These are phyloP conservation scores for Carex myosuroides DNA, from an alignment of 176 grass and related monocot species.

Conservation along the genomic window DNA sequence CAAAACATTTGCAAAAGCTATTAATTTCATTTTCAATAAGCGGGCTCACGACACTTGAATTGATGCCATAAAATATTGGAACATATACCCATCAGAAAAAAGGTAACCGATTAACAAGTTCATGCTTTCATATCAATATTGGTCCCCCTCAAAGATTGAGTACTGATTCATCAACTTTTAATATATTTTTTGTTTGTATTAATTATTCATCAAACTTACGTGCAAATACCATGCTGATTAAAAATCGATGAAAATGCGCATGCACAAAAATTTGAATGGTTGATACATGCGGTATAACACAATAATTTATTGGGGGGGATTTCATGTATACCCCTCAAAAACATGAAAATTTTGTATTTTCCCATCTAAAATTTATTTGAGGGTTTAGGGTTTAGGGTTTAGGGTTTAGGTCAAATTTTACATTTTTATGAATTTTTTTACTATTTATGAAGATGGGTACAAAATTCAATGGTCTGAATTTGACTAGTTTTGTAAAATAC, in stretches of 20 bases:
- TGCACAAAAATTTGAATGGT: not conserved
- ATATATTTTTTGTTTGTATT: not conserved
- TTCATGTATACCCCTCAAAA: too few relatives aligned
- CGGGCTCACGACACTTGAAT: not conserved
- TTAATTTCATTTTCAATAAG: not conserved
- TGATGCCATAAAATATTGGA: not conserved
- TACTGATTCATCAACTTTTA: not conserved
- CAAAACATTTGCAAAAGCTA: not conserved
- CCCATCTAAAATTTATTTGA: too few relatives aligned
- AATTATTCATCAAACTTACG: not conserved
- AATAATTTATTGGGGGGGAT: not conserved
- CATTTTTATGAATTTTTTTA: too few relatives aligned
- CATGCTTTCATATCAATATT: not conserved
- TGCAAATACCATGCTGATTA: not conserved
- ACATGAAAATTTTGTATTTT: too few relatives aligned
- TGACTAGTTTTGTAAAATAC: too few relatives aligned
- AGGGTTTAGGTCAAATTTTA: too few relatives aligned
- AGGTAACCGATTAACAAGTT: not conserved
- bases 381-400: too few relatives aligned
- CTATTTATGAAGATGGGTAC: too few relatives aligned
- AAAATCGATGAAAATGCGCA: not conserved
- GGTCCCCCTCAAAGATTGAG: not conserved
- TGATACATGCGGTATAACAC: not conserved
- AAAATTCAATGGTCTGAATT: too few relatives aligned
- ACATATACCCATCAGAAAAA: conserved; percentile 2